Evolutionary conservation across 164 flowering plant species (phyloP), one percentile per base, ranked within the genome.

Genomic region (Sedum album): DNA sequence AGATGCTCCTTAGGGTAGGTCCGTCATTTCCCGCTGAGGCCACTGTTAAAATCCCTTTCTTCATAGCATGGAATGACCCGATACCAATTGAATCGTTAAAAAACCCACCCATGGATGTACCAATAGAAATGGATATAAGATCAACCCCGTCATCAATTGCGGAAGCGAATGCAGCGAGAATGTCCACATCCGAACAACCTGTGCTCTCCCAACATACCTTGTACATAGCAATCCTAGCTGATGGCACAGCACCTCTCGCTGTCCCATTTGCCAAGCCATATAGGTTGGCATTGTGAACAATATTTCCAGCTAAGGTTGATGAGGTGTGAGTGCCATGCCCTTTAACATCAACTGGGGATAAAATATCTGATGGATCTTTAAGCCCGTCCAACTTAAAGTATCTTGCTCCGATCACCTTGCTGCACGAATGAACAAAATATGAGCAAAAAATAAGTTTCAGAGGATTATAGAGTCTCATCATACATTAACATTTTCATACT

Each of bases 271-370:
- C 96, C 4, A 88, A 76, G 10, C 98, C 96, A 35, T 18, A 80
- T 25, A 88, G 84, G 76, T 71, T 83, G 14, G 95, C 93, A 17
- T 78, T 69, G 0, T 31, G 53, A 5, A 88, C 83, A 11, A 42
- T 26, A 6, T 62, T 76, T 20, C 98, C 93, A 3, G 89, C 90
- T 66, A 70, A 38, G 1, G 90, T 93, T 9, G 98, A 93, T 20
- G 98, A 71, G 11, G 96, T 90, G 79, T 93, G 96, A 2, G 90
- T 83, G 10, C 98, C 98, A 53, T 93, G 97, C 8, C 97, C 97
- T 4, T 74, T 66, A 7, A 73, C 71, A 64, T 88, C 93, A 0
- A 76, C 49, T 0, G 91, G 94, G 8, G 97, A 88, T 35, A 79
- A n/a, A 14, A 79, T 77, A 71, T 84, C 90, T 0, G 20, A 31